A percentile compares a stretch with the other conserved stretches of the same genome.
These are phyloP conservation scores for Meyerozyma sp. DNA, from an alignment of 1,139 yeast genomes.

Conservation along the genomic window DNA sequence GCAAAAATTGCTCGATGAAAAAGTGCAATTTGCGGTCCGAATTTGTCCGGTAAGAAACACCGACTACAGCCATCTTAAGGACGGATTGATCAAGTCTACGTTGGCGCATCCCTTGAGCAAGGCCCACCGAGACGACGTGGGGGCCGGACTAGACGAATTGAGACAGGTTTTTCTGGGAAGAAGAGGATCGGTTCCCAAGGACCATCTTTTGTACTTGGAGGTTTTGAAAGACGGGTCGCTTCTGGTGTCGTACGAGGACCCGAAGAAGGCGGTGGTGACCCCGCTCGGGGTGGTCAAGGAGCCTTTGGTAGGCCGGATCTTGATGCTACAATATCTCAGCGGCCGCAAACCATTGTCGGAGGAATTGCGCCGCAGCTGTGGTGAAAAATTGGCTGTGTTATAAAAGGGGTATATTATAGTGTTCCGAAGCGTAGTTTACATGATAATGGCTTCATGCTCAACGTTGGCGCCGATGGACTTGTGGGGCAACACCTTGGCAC, in stretches of 20 bases:
- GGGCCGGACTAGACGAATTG: constrained; percentile 52
- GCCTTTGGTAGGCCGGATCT: constrained; percentile 46
- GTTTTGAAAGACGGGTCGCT: constrained; percentile 42
- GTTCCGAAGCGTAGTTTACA: constrained; percentile 42
- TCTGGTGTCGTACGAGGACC: constrained; percentile 35
- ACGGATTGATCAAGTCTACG: constrained; percentile 79
- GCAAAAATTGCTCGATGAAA: constrained; percentile 50
- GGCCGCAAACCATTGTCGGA: constrained; percentile 52
- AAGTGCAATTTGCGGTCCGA: constrained; percentile 61
- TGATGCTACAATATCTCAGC: constrained; percentile 57
- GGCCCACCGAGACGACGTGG: constrained; percentile 29
- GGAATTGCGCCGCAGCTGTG: not conserved
- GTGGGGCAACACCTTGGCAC: constrained; percentile 99
- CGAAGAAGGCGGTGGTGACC: constrained; percentile 21
- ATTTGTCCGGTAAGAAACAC: constrained; percentile 86
- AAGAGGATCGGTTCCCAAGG: constrained; percentile 62
- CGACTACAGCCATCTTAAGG: constrained; percentile 82
- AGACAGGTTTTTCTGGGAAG: constrained; percentile 42
- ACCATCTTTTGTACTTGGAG: constrained; percentile 51
- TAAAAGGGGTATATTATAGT: not conserved
- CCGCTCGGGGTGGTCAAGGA: constrained; percentile 44
- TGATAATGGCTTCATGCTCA: constrained; percentile 95
- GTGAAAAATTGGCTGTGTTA: not conserved
- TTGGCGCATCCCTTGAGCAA: constrained; percentile 50
- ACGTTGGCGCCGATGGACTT: constrained; percentile 94